Conservation (phyloP, 2,329 filamentous ascomycete genomes). For the Stagonosporopsis chrysanthemi region DNA sequence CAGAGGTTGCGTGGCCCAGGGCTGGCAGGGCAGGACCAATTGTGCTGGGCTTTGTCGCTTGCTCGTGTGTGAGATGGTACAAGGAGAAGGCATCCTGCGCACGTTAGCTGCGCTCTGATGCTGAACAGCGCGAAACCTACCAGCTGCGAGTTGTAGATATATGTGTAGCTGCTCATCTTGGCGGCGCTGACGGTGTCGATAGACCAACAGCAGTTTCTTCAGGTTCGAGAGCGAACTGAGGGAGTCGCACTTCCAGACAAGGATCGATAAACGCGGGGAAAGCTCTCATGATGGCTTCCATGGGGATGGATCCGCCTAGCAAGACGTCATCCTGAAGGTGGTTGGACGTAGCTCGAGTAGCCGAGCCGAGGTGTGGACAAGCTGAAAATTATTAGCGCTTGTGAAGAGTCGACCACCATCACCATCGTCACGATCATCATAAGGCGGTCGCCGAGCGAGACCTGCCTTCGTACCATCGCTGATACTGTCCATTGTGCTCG, state of each 20-base stretch:
- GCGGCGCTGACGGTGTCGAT: constrained; percentile 16
- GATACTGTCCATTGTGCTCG: too few species aligned
- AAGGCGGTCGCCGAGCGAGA: background rate
- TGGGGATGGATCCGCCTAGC: constrained; percentile 29
- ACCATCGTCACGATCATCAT: constrained; percentile 2
- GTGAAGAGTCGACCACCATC: constrained; percentile 20
- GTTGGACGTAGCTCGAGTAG: constrained; percentile 5
- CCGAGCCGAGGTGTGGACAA: constrained; percentile 28
- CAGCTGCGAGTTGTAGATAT: constrained; percentile 55
- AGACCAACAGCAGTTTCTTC: constrained; percentile 10
- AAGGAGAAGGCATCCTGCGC: constrained; percentile 52
- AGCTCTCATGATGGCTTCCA: constrained; percentile 27
- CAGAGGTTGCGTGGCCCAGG: constrained; percentile 81
- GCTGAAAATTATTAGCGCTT: constrained; percentile 21
- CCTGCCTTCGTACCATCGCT: background rate
- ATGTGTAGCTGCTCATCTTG: constrained; percentile 33
- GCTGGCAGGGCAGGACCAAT: constrained; percentile 68
- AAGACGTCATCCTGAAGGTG: constrained; percentile 33
- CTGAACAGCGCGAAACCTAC: constrained; percentile 33
- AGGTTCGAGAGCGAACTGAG: background rate
- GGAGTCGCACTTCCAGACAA: background rate
- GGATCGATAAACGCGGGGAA: constrained; percentile 33
- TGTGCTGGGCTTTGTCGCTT: constrained; percentile 29
- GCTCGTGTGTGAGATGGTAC: constrained; percentile 53
- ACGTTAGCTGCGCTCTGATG: constrained; percentile 14